Percentiles rank a stretch among this genome's conserved stretches.
Conservation (phyloP, 495 filamentous ascomycete genomes). For the Astrothelium macrocarpum region DNA sequence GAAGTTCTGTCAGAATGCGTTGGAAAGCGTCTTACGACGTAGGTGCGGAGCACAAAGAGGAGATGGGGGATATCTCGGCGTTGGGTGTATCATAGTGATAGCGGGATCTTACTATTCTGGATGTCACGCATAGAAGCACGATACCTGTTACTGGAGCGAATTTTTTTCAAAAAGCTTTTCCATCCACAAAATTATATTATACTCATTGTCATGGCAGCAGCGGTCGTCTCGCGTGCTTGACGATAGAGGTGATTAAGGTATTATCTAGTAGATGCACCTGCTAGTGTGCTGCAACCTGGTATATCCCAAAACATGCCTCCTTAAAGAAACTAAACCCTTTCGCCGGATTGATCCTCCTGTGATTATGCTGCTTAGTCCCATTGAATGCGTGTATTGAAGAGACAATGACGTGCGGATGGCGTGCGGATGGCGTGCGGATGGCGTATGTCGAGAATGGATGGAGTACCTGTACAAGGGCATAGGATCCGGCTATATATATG, state of each 20-base stretch:
- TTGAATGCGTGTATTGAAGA: not conserved
- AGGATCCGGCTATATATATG: not conserved
- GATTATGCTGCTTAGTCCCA: not conserved
- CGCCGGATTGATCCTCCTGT: not conserved
- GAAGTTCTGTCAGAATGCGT: slow-evolving; percentile 69
- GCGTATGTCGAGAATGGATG: not conserved
- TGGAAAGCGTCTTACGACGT: slow-evolving; percentile 79
- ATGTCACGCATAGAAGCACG: not conserved
- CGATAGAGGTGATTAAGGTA: not conserved
- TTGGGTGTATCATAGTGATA: slow-evolving; percentile 56
- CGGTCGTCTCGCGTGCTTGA: not conserved
- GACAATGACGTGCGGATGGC: not conserved
- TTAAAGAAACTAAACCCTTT: not conserved
- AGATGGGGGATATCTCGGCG: slow-evolving; percentile 83
- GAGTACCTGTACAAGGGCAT: not conserved
- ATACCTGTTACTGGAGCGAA: not conserved
- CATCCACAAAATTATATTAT: not conserved
- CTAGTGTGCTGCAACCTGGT: not conserved
- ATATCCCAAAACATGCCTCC: not conserved
- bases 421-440: too few relatives aligned
- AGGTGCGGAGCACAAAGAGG: slow-evolving; percentile 51
- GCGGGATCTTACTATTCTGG: not conserved
- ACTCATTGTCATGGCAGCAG: not conserved
- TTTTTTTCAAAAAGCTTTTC: not conserved
- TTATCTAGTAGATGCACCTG: not conserved